Conservation (phyloP, 768 basidiomycete genomes). For the Collybia sp. region DNA sequence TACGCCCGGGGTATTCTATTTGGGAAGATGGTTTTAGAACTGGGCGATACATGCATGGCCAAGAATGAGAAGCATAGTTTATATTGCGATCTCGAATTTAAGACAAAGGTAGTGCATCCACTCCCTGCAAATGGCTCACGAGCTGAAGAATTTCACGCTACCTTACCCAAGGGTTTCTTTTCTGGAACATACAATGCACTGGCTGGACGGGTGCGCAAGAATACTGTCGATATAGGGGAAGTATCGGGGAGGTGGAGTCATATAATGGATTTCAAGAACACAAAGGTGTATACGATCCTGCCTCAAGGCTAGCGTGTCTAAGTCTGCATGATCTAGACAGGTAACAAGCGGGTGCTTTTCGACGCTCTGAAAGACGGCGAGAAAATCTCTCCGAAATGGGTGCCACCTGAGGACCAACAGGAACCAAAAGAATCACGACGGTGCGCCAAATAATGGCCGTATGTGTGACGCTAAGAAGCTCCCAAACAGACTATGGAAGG, state of each 20-base stretch:
- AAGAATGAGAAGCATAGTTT: conserved; percentile 76
- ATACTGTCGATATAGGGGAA: conserved; percentile 71
- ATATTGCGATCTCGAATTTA: conserved; percentile 88
- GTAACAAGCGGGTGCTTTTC: conserved; percentile 74
- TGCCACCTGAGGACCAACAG: conserved; percentile 83
- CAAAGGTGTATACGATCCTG: conserved; percentile 41
- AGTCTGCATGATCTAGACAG: conserved; percentile 40
- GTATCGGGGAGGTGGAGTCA: conserved; percentile 89
- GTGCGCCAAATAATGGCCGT: conserved; percentile 24
- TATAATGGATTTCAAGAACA: conserved; percentile 77
- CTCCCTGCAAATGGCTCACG: neutral
- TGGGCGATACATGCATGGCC: conserved; percentile 85
- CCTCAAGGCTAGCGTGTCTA: neutral
- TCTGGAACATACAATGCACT: conserved; percentile 95
- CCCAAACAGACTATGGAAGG: conserved; percentile 64
- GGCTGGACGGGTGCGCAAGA: conserved; percentile 69
- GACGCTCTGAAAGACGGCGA: conserved; percentile 76
- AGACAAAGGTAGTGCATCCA: conserved; percentile 72
- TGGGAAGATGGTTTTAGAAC: conserved; percentile 93
- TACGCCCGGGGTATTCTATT: conserved; percentile 85
- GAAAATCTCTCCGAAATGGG: conserved; percentile 74
- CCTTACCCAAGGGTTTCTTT: conserved; percentile 75
- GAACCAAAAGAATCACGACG: conserved; percentile 87
- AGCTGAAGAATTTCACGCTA: neutral
- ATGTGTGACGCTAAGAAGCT: neutral